Conservation (phyloP, 1,139 yeast species). For the Torulaspora pretoriensis region DNA sequence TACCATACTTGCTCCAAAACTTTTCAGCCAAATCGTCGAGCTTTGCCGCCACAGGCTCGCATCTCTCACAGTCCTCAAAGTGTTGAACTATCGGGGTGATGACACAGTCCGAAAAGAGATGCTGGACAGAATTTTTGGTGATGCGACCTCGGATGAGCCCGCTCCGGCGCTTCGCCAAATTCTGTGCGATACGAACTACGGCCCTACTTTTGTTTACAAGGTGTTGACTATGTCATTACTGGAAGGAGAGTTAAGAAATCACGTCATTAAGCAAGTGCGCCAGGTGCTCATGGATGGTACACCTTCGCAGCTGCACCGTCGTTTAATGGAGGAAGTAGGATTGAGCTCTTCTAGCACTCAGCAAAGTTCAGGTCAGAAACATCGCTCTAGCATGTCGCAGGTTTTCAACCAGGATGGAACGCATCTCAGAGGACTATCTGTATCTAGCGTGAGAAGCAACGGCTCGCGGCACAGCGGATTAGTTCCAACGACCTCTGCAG, state of each 20-base stretch:
- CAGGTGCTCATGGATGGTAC: conserved; percentile 56
- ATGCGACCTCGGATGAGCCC: conserved; percentile 31
- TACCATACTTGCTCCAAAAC: conserved; percentile 50
- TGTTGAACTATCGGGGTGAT: conserved; percentile 67
- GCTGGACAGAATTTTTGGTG: conserved; percentile 62
- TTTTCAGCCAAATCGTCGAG: conserved; percentile 58
- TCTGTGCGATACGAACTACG: conserved; percentile 60
- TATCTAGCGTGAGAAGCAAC: conserved; percentile 32
- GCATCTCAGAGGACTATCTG: conserved; percentile 34
- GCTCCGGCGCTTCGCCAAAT: conserved; percentile 46
- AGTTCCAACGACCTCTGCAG: conserved; percentile 15
- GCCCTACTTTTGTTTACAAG: conserved; percentile 82
- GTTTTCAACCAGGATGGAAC: conserved; percentile 25
- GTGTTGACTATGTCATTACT: conserved; percentile 64
- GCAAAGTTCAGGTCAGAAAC: conserved; percentile 20
- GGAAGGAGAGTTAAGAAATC: conserved; percentile 52
- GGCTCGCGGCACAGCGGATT: conserved; percentile 30
- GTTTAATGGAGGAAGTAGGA: conserved; percentile 92
- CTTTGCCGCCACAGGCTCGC: conserved; percentile 85
- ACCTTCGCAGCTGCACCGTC: conserved; percentile 69
- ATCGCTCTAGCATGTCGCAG: conserved; percentile 30
- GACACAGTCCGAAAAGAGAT: conserved; percentile 57
- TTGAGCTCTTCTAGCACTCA: conserved; percentile 36
- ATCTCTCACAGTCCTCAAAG: conserved; percentile 73
- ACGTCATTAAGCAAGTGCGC: conserved; percentile 57